Conservation (phyloP, 352 stramenopile species). For the Pilasporangium apinafurcum region DNA sequence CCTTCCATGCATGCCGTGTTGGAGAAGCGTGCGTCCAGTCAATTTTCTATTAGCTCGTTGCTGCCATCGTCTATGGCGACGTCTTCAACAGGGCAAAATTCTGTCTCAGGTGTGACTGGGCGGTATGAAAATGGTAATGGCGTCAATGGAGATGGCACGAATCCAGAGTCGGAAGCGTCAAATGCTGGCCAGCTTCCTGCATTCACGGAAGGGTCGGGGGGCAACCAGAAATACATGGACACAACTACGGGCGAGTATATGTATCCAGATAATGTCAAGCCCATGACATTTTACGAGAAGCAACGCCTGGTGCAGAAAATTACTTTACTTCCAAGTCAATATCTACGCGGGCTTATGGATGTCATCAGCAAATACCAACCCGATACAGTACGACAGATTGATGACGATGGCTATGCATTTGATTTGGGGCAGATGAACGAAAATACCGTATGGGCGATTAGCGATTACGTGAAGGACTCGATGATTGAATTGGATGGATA, state of each 20-base stretch:
- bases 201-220: constrained; percentile 45
- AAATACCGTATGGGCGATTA: constrained; percentile 85
- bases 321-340: constrained; percentile 78
- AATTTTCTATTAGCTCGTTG: constrained; percentile 73
- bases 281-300: constrained; percentile 83
- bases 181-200: constrained; percentile 19
- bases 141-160: constrained; percentile 12
- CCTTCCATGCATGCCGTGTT: constrained; percentile 62
- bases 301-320: constrained; percentile 83
- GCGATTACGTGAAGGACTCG: constrained; percentile 82
- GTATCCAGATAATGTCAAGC: constrained; percentile 80
- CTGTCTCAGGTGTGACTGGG: background rate
- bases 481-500: constrained; percentile 84
- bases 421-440: constrained; percentile 85
- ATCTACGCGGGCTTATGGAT: constrained; percentile 79
- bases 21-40: constrained; percentile 67
- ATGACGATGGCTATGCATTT: constrained; percentile 85
- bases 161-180: constrained; percentile 14
- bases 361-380: constrained; percentile 88
- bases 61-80: constrained; percentile 27
- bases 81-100: constrained; percentile 1
- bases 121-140: constrained; percentile 5
- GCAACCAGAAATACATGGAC: constrained; percentile 69
- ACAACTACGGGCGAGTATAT: constrained; percentile 70
- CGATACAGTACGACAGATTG: constrained; percentile 79